Percentiles rank a stretch among this genome's conserved stretches.
These are phyloP conservation scores for Paracoccidioides lutzii DNA, from an alignment of 2,329 filamentous ascomycete species.

Conservation along the genomic window DNA sequence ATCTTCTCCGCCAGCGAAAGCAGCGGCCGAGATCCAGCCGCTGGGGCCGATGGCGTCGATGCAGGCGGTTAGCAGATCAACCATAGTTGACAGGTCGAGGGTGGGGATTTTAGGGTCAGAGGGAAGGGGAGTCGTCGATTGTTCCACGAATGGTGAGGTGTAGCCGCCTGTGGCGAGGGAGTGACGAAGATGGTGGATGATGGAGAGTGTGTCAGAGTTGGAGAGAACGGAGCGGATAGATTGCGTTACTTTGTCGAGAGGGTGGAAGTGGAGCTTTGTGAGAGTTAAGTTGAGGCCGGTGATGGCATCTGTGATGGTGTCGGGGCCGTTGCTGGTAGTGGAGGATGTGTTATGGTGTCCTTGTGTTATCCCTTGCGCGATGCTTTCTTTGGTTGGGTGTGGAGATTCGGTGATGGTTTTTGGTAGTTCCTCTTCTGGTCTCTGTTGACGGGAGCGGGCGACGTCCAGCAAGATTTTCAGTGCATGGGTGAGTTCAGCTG, in stretches of 20 bases:
- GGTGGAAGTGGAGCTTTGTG: conserved; percentile 24
- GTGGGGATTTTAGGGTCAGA: conserved; percentile 24
- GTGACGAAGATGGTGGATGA: conserved; percentile 32
- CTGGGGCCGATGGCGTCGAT: conserved; percentile 37
- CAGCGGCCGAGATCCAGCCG: conserved; percentile 33
- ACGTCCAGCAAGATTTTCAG: conserved; percentile 29
- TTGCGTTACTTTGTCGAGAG: conserved; percentile 19
- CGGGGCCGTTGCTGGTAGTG: neutral
- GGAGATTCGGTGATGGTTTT: conserved; percentile 20
- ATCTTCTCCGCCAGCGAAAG: conserved; percentile 20
- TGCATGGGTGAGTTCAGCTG: conserved; percentile 28
- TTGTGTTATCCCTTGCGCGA: conserved; percentile 5
- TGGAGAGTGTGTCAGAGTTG: conserved; percentile 27
- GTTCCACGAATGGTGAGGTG: conserved; percentile 31
- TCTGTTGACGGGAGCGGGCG: conserved; percentile 22
- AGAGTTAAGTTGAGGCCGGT: conserved; percentile 27
- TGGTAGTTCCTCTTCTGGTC: conserved; percentile 21
- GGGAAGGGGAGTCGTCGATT: conserved; percentile 25
- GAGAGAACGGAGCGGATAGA: conserved; percentile 28
- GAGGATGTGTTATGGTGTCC: conserved; percentile 7
- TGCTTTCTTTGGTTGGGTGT: conserved; percentile 11
- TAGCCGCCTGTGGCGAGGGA: conserved; percentile 31
- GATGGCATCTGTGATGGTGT: conserved; percentile 24
- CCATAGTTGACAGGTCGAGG: conserved; percentile 27
- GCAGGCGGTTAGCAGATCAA: conserved; percentile 31